Percentiles rank a stretch among this genome's conserved stretches.
These are phyloP conservation scores for Odontarrhena argentea DNA, from an alignment of 345 rosid species.

Conservation along the genomic window DNA sequence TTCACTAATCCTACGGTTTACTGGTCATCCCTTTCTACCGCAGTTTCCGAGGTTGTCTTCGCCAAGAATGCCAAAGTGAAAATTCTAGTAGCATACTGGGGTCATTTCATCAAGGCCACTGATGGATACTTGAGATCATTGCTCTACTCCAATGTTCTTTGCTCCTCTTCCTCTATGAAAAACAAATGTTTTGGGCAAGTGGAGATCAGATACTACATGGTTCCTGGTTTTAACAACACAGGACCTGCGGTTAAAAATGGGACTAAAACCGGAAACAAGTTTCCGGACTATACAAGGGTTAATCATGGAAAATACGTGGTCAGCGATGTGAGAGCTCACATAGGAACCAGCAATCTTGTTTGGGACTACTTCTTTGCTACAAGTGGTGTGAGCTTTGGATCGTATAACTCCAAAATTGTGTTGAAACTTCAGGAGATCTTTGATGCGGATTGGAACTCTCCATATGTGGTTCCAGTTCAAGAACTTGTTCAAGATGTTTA, in stretches of 20 bases:
- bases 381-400: conserved; percentile 81
- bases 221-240: conserved; percentile 78
- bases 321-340: conserved; percentile 66
- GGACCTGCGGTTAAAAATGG: conserved; percentile 63
- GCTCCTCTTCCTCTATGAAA: conserved; percentile 62
- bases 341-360: conserved; percentile 80
- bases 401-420: conserved; percentile 61
- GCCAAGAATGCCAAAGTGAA: conserved; percentile 81
- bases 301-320: conserved; percentile 86
- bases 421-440: conserved; percentile 73
- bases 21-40: conserved; percentile 79
- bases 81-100: conserved; percentile 56
- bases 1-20: conserved; percentile 54
- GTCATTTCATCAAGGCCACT: conserved; percentile 62
- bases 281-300: conserved; percentile 68
- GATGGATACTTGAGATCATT: conserved; percentile 70
- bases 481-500: conserved; percentile 34
- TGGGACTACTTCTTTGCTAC: conserved; percentile 92
- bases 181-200: conserved; percentile 71
- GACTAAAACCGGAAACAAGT: conserved; percentile 59
- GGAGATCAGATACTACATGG: conserved; percentile 70
- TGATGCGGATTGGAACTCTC: conserved; percentile 86
- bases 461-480: conserved; percentile 61
- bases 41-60: conserved; percentile 79
- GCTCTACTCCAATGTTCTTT: conserved; percentile 71